phyloP scores from a whole-genome alignment of 768 basidiomycete genomes.

The Leucosporidium yakuticum region DNA sequence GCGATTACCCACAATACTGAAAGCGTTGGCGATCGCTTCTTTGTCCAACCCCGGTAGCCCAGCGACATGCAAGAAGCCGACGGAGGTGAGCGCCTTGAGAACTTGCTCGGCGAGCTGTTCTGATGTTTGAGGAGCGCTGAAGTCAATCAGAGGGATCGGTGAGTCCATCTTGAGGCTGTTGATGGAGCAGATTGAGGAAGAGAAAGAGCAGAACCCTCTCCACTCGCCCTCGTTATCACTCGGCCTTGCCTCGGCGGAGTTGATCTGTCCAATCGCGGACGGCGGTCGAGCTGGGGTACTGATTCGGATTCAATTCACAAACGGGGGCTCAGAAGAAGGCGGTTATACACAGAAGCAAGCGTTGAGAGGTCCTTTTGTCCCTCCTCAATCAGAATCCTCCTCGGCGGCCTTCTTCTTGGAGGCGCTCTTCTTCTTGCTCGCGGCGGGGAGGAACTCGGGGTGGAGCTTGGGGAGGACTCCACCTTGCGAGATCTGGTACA shows the following conservation, averaged over 20 bases:
- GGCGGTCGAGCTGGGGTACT: too few species aligned
- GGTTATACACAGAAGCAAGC: too few species aligned
- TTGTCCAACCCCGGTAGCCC: neutral
- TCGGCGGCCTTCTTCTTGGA: slow-evolving; percentile 10
- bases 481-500: slow-evolving; percentile 64
- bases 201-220: too few species aligned
- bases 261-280: too few species aligned
- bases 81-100: neutral
- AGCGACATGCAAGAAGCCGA: slow-evolving; percentile 11
- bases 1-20: neutral
- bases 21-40: neutral
- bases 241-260: too few species aligned
- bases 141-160: slow-evolving; percentile 1
- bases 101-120: neutral
- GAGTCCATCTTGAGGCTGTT: too few species aligned
- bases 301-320: too few species aligned
- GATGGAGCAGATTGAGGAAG: too few species aligned
- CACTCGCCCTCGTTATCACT: too few species aligned
- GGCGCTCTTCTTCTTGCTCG: slow-evolving; percentile 25
- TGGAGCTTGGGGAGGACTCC: slow-evolving; percentile 63
- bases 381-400: too few species aligned
- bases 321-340: too few species aligned
- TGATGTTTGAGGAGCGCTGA: neutral
- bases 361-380: too few species aligned
- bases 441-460: slow-evolving; percentile 46